Conservation (phyloP, 768 basidiomycete genomes). For the Tricholoma bakamatsutake region DNA sequence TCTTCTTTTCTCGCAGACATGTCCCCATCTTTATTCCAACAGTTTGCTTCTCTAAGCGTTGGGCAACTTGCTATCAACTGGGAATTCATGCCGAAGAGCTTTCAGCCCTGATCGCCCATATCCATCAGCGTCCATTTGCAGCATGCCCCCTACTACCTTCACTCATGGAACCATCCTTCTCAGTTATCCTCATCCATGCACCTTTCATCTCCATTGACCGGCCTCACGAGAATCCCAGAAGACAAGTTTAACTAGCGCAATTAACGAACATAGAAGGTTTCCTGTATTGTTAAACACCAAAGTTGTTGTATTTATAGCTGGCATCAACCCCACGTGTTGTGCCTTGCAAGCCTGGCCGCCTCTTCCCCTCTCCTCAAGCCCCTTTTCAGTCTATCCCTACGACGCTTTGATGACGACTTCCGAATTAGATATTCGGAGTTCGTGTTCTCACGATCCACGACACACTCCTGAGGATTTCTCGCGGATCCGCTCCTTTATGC, state of each 20-base stretch:
- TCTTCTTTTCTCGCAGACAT: conserved; percentile 42
- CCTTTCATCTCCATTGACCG: neutral
- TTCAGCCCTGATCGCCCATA: conserved; percentile 30
- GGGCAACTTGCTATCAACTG: conserved; percentile 54
- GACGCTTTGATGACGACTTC: neutral
- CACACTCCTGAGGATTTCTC: neutral
- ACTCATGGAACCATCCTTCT: neutral
- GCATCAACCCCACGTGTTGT: neutral
- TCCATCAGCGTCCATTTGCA: neutral
- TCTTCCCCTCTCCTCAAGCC: conserved; percentile 2
- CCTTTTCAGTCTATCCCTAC: neutral
- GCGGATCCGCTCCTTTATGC: neutral
- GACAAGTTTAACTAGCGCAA: conserved; percentile 8
- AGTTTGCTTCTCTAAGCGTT: conserved; percentile 38
- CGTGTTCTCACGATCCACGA: neutral
- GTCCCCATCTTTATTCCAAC: conserved; percentile 55
- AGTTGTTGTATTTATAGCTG: conserved; percentile 9
- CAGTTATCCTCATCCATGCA: neutral
- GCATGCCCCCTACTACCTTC: neutral
- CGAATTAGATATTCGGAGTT: conserved; percentile 4
- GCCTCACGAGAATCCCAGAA: conserved; percentile 5
- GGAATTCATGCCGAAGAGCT: conserved; percentile 50
- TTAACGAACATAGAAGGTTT: conserved; percentile 14
- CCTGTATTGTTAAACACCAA: conserved; percentile 11
- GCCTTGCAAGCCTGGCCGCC: conserved; percentile 6